A percentile compares a stretch with the other conserved stretches of the same genome.
These are phyloP conservation scores for Rhizophagus prolifer DNA, from an alignment of 192 early-diverging fungal species.

Conservation along the genomic window DNA sequence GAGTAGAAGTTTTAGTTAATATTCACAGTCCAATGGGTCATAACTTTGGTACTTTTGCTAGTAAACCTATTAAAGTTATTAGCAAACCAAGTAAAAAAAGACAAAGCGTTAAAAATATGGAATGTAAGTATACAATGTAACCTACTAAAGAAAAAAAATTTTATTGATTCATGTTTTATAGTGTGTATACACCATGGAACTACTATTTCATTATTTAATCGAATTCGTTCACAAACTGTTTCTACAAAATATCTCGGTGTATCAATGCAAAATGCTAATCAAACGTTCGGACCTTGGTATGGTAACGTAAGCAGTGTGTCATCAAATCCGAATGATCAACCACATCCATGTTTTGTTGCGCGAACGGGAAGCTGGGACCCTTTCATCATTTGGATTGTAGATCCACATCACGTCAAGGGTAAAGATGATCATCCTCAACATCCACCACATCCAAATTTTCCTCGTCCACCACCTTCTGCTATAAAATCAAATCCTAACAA, in stretches of 20 bases:
- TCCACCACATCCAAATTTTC: conserved; percentile 54
- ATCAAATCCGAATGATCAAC: conserved; percentile 22
- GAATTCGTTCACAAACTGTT: conserved; percentile 86
- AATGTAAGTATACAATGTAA: conserved; percentile 49
- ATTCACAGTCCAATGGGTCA: conserved; percentile 65
- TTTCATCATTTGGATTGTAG: conserved; percentile 82
- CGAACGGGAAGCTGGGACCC: conserved; percentile 83
- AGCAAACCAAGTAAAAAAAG: conserved; percentile 91
- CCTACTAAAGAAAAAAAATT: too few relatives aligned
- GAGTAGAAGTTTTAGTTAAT: conserved; percentile 71
- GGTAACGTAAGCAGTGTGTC: conserved; percentile 25
- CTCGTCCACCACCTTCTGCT: conserved; percentile 76
- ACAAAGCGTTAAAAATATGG: conserved; percentile 80
- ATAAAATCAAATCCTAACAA: conserved; percentile 59
- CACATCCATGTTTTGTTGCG: conserved; percentile 71
- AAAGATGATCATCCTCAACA: conserved; percentile 53
- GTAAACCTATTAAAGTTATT: conserved; percentile 84
- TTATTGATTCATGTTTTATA: too few relatives aligned
- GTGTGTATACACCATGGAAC: conserved; percentile 87
- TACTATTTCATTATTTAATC: conserved; percentile 85
- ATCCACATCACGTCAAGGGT: conserved; percentile 55
- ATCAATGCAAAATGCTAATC: conserved; percentile 42
- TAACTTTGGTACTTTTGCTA: conserved; percentile 66
- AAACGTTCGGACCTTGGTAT: conserved; percentile 41
- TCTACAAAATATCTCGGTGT: conserved; percentile 84